phyloP scores from a whole-genome alignment of 2,329 filamentous ascomycete genomes.

The Pseudocercospora macadamiae region DNA sequence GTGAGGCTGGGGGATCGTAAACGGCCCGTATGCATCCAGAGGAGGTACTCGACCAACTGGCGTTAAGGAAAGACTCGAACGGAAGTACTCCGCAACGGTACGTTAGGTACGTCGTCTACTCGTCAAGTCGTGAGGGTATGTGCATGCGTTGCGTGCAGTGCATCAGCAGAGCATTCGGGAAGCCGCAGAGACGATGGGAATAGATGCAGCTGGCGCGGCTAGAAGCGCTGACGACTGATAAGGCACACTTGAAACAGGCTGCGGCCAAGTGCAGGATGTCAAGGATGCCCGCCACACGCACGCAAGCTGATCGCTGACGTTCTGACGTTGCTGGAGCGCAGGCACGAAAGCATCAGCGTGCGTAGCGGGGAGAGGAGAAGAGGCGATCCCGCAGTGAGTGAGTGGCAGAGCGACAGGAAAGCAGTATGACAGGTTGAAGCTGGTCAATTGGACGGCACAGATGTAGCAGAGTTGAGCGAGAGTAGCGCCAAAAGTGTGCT shows the following conservation, averaged over 20 bases:
- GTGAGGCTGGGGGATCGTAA: constrained; percentile 23
- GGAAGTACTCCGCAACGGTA: constrained; percentile 14
- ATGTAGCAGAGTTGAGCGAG: constrained; percentile 10
- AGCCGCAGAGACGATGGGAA: constrained; percentile 20
- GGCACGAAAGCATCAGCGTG: constrained; percentile 22
- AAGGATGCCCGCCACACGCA: constrained; percentile 27
- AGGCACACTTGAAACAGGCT: constrained; percentile 26
- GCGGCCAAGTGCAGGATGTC: constrained; percentile 19
- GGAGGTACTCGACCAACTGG: constrained; percentile 18
- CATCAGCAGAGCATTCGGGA: constrained; percentile 14
- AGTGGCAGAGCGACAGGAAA: background rate
- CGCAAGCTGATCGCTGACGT: constrained; percentile 9
- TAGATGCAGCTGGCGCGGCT: constrained; percentile 18
- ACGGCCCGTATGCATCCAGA: constrained; percentile 11
- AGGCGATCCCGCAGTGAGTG: constrained; percentile 9
- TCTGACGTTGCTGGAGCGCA: constrained; percentile 23
- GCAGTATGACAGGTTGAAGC: constrained; percentile 7
- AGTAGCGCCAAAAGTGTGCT: constrained; percentile 2
- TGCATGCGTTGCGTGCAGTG: too few species aligned
- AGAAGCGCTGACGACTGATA: constrained; percentile 22
- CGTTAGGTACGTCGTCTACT: constrained; percentile 11
- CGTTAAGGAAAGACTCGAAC: constrained; percentile 26
- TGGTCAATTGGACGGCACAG: constrained; percentile 10
- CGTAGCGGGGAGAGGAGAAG: constrained; percentile 1
- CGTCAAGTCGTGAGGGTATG: constrained; percentile 15